Evolutionary conservation across 305 asterid species (phyloP).

Genomic region (Solanum hybrid): DNA sequence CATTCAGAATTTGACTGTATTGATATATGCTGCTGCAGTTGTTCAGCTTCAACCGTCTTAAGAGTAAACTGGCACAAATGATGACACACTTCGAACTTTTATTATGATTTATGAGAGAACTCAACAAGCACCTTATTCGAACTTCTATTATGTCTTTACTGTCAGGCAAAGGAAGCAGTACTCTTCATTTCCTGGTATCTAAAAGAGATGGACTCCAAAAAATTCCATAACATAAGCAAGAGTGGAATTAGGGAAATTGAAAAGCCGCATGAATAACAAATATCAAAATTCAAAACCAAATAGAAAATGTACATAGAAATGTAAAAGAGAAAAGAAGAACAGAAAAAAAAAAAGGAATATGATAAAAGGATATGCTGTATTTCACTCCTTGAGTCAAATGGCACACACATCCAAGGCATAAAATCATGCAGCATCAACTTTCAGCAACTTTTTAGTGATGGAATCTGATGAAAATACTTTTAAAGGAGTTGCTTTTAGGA

Average conservation of each 20-base stretch:
- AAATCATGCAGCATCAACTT: slow-evolving; percentile 11
- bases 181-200: background rate
- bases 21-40: background rate
- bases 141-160: too few species aligned
- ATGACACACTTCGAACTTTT: background rate
- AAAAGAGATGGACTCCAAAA: background rate
- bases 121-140: background rate
- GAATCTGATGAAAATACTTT: slow-evolving; percentile 15
- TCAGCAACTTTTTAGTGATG: background rate
- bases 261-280: background rate
- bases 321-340: background rate
- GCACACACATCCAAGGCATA: background rate
- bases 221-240: background rate
- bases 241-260: background rate
- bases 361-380: slow-evolving; percentile 11
- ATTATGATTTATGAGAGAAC: background rate
- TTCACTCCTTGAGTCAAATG: background rate
- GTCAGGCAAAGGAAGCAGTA: background rate
- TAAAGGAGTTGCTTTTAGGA: background rate
- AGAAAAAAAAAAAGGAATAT: slow-evolving; percentile 7
- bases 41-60: background rate
- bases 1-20: background rate
- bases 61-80: background rate
- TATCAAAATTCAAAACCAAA: background rate
- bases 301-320: background rate